Conservation (phyloP, 208 protist genomes). For the Wallacemonas sp. region DNA sequence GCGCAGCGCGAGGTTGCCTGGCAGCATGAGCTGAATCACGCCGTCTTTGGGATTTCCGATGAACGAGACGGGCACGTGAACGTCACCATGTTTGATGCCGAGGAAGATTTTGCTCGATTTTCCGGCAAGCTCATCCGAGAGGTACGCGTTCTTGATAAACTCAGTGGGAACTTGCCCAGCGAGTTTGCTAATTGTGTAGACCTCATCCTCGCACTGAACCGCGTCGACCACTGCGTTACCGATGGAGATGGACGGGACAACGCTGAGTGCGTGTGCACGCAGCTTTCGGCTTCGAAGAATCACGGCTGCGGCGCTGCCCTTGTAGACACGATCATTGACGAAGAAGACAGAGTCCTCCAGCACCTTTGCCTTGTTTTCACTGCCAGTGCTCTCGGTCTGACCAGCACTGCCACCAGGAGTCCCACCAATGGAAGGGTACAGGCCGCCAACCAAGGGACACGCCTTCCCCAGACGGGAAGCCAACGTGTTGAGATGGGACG, state of each 20-base stretch:
- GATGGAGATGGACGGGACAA: constrained; percentile 79
- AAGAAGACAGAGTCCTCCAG: constrained; percentile 82
- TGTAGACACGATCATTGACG: constrained; percentile 79
- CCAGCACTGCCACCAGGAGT: neutral
- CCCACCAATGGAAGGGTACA: constrained; percentile 66
- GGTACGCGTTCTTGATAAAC: constrained; percentile 65
- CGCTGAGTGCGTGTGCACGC: constrained; percentile 54
- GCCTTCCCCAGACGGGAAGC: constrained; percentile 28
- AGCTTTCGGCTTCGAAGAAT: constrained; percentile 71
- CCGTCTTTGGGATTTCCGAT: constrained; percentile 60
- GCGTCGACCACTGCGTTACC: constrained; percentile 37
- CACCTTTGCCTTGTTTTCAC: constrained; percentile 23
- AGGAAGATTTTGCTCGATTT: constrained; percentile 73
- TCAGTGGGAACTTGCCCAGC: constrained; percentile 53
- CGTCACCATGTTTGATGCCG: constrained; percentile 45
- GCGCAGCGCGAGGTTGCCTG: constrained; percentile 30
- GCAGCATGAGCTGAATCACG: constrained; percentile 41
- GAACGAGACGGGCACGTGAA: constrained; percentile 70
- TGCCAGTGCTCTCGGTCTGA: neutral
- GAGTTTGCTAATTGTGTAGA: constrained; percentile 46
- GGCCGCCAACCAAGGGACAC: constrained; percentile 65
- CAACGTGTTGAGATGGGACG: constrained; percentile 53
- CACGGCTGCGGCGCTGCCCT: constrained; percentile 70
- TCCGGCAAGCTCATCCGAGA: constrained; percentile 47
- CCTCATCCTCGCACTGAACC: constrained; percentile 37